Evolutionary conservation across 2,329 filamentous ascomycete genomes (phyloP).

Genomic region (Clarireedia monteithiana): DNA sequence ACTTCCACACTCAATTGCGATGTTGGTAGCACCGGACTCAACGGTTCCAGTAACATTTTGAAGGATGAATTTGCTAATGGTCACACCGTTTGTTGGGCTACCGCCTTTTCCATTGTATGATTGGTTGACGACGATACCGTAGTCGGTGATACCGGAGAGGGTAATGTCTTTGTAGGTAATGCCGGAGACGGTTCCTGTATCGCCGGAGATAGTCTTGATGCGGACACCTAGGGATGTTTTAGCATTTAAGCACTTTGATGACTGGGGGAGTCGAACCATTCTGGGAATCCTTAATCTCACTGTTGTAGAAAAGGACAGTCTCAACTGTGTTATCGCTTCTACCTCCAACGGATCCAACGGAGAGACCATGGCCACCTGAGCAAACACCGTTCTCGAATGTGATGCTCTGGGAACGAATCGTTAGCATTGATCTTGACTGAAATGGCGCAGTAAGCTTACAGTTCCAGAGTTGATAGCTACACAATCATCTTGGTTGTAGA

Average conservation of each 20-base stretch:
- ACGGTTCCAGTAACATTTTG: slow-evolving; percentile 38
- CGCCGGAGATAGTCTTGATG: slow-evolving; percentile 47
- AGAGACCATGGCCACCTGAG: slow-evolving; percentile 36
- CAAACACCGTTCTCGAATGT: slow-evolving; percentile 18
- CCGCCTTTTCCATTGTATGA: slow-evolving; percentile 44
- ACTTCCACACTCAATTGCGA: slow-evolving; percentile 46
- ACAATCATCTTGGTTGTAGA: slow-evolving; percentile 53
- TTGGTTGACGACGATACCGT: slow-evolving; percentile 47
- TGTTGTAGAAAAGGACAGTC: slow-evolving; percentile 41
- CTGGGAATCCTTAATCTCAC: slow-evolving; percentile 39
- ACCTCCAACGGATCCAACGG: slow-evolving; percentile 51
- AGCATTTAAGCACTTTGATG: neutral
- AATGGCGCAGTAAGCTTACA: slow-evolving; percentile 27
- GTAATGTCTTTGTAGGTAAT: slow-evolving; percentile 46
- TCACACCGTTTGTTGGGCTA: slow-evolving; percentile 38
- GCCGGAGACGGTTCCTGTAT: slow-evolving; percentile 42
- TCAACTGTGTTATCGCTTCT: slow-evolving; percentile 45
- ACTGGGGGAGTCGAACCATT: slow-evolving; percentile 41
- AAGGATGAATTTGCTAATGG: slow-evolving; percentile 41
- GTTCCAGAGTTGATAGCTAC: slow-evolving; percentile 48
- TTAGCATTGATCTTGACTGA: slow-evolving; percentile 30
- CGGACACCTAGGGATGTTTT: slow-evolving; percentile 37
- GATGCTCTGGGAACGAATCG: slow-evolving; percentile 27
- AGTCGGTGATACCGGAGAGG: slow-evolving; percentile 40
- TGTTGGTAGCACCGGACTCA: slow-evolving; percentile 29